A percentile compares a stretch with the other conserved stretches of the same genome.
Evolutionary conservation across 78 protist genomes (phyloP).

Genomic region (Dictyostelium intermedium): DNA sequence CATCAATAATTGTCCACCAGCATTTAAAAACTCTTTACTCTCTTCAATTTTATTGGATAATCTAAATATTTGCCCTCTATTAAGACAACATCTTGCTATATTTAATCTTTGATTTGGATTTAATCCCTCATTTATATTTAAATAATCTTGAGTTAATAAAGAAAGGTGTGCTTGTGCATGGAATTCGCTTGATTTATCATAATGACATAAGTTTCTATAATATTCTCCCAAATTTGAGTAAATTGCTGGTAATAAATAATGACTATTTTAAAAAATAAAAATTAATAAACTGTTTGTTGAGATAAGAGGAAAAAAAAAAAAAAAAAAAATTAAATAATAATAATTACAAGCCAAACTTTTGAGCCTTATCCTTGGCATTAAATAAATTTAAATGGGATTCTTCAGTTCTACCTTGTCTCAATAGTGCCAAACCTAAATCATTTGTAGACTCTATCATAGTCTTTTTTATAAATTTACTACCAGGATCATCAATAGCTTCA

Average conservation of each 20-base stretch:
- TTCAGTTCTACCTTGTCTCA: slow-evolving; percentile 43
- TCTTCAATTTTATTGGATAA: neutral
- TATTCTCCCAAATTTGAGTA: slow-evolving; percentile 51
- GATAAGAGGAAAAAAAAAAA: too few relatives aligned
- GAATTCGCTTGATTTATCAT: neutral
- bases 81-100: slow-evolving; percentile 26
- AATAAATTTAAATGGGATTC: neutral
- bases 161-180: slow-evolving; percentile 43
- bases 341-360: neutral
- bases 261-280: neutral
- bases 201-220: slow-evolving; percentile 11
- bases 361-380: neutral
- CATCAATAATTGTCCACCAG: neutral
- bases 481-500: neutral
- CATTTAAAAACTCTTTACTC: neutral
- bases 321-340: neutral
- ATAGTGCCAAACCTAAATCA: slow-evolving; percentile 48
- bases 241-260: slow-evolving; percentile 13
- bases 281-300: neutral
- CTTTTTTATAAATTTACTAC: neutral
- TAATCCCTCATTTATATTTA: too few relatives aligned
- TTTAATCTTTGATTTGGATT: neutral
- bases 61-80: slow-evolving; percentile 46
- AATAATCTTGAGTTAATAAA: too few relatives aligned
- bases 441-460: slow-evolving; percentile 11